phyloP scores from a whole-genome alignment of 441 rosid species.

The Francoa sonchifolia region DNA sequence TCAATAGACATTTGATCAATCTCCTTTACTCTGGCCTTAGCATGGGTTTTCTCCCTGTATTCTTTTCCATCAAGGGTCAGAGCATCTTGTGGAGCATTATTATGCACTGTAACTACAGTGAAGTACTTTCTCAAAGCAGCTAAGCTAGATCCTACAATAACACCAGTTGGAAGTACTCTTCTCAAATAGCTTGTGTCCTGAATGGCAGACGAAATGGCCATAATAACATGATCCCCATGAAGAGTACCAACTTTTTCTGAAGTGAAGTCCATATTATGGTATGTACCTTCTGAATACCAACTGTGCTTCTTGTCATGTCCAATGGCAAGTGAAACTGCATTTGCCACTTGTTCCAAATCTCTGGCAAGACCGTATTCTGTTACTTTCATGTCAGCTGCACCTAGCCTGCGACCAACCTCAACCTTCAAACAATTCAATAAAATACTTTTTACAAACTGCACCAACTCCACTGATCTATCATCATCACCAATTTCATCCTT shows the following conservation, averaged over 20 bases:
- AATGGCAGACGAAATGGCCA: slow-evolving; percentile 65
- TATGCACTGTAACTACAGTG: slow-evolving; percentile 32
- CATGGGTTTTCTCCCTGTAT: slow-evolving; percentile 18
- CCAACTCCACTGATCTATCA: slow-evolving; percentile 29
- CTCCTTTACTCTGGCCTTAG: slow-evolving; percentile 13
- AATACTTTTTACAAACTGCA: slow-evolving; percentile 44
- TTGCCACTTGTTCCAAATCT: slow-evolving; percentile 68
- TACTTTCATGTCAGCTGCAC: slow-evolving; percentile 45
- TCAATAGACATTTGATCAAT: slow-evolving; percentile 12
- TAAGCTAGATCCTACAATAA: slow-evolving; percentile 77
- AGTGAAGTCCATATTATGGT: slow-evolving; percentile 12
- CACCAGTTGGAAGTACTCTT: slow-evolving; percentile 72
- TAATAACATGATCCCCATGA: slow-evolving; percentile 43
- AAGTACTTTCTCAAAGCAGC: slow-evolving; percentile 80
- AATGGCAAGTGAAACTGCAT: slow-evolving; percentile 49
- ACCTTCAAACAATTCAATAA: slow-evolving; percentile 57
- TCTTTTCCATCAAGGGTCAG: slow-evolving; percentile 15
- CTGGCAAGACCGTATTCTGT: slow-evolving; percentile 39
- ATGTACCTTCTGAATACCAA: slow-evolving; percentile 28
- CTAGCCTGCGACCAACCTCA: slow-evolving; percentile 63
- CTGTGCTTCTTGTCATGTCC: slow-evolving; percentile 22
- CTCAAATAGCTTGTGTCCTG: slow-evolving; percentile 54
- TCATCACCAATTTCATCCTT: slow-evolving; percentile 19
- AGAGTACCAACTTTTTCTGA: slow-evolving; percentile 46
- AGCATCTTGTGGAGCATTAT: slow-evolving; percentile 20